Percentiles rank a stretch among this genome's conserved stretches.
Evolutionary conservation across 2,329 filamentous ascomycete species (phyloP).

Genomic region (Arthrobotrys entomopaga): DNA sequence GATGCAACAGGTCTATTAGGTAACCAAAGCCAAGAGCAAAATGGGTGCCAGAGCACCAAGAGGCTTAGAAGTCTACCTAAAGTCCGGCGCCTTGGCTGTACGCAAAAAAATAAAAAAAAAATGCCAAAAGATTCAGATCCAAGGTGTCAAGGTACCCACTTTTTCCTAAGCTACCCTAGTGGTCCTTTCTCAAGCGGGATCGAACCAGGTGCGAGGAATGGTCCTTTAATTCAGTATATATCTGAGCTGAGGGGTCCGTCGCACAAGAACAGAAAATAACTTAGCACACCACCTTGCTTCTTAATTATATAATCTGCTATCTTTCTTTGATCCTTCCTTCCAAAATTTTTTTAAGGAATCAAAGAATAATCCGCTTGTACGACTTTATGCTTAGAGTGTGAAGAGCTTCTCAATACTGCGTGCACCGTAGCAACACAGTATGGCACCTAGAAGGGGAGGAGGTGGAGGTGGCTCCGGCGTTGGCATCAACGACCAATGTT

Average conservation of each 20-base stretch:
- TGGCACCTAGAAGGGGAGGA: constrained; percentile 47
- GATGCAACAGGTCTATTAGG: constrained; percentile 10
- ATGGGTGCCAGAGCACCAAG: constrained; percentile 5
- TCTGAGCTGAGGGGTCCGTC: constrained; percentile 29
- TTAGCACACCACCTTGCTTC: neutral
- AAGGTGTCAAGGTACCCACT: constrained; percentile 22
- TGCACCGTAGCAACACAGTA: constrained; percentile 14
- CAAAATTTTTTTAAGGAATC: neutral
- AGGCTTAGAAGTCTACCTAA: constrained; percentile 42
- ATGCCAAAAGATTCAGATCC: neutral
- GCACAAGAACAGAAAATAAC: constrained; percentile 13
- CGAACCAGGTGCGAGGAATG: constrained; percentile 30
- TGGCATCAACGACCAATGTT: constrained; percentile 35
- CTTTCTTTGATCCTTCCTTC: neutral
- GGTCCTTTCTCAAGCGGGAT: constrained; percentile 30
- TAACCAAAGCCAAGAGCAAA: constrained; percentile 2
- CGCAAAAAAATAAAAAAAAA: constrained; percentile 8
- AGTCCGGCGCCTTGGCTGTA: constrained; percentile 15
- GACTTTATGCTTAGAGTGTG: neutral
- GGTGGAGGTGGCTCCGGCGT: neutral
- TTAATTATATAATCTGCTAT: neutral
- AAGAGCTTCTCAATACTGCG: neutral
- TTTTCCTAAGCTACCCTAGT: constrained; percentile 17
- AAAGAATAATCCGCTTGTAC: neutral
- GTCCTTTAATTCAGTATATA: constrained; percentile 44